Evolutionary conservation across 2,329 filamentous ascomycete genomes (phyloP).

Genomic region (Helicocarpus griseus): DNA sequence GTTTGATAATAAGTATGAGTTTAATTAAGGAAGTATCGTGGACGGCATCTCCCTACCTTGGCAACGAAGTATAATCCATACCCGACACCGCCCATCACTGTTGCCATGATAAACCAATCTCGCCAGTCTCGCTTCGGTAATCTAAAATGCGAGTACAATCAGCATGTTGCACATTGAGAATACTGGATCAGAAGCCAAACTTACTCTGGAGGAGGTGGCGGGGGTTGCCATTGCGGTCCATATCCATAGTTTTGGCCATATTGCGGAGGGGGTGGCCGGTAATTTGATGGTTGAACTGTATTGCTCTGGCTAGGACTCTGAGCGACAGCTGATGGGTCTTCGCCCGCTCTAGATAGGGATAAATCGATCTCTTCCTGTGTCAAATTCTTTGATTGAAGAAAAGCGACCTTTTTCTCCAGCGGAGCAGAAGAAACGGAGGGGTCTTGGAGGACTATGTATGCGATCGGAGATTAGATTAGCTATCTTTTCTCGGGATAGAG

Average conservation of each 20-base stretch:
- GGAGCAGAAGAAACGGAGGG: conserved; percentile 81
- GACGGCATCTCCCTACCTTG: conserved; percentile 48
- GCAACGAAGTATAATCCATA: conserved; percentile 84
- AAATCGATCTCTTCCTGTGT: conserved; percentile 90
- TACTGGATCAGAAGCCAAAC: conserved; percentile 12
- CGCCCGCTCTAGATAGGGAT: conserved; percentile 63
- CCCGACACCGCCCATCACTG: conserved; percentile 77
- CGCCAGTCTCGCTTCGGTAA: conserved; percentile 83
- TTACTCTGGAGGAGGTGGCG: conserved; percentile 46
- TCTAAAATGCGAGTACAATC: conserved; percentile 15
- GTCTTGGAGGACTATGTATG: conserved; percentile 75
- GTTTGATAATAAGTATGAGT: conserved; percentile 4
- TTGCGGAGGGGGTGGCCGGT: conserved; percentile 33
- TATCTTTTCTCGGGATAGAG: background rate
- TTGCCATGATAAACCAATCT: conserved; percentile 99
- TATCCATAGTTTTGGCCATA: conserved; percentile 38
- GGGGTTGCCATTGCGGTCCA: conserved; percentile 42
- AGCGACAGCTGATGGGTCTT: conserved; percentile 37
- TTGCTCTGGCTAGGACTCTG: conserved; percentile 39
- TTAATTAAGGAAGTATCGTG: background rate
- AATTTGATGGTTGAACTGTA: conserved; percentile 31
- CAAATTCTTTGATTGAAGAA: conserved; percentile 91
- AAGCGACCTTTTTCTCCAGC: conserved; percentile 86
- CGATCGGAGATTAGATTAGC: background rate
- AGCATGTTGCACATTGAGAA: background rate